Evolutionary conservation across 169 alveolate genomes (phyloP).

Genomic region (Eimeria praecox): DNA sequence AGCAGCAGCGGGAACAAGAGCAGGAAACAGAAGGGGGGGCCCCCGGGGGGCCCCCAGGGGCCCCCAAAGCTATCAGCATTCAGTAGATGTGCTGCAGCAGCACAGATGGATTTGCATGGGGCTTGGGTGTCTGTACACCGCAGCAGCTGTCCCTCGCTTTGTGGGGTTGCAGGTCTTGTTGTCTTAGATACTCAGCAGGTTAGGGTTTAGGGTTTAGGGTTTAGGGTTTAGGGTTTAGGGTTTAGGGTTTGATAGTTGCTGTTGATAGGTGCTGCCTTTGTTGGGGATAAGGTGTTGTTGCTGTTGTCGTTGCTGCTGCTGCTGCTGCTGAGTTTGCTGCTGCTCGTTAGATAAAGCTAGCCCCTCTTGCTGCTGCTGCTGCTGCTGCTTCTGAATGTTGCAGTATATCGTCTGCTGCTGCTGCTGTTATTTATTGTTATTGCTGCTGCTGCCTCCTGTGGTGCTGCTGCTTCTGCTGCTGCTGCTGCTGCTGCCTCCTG

Average conservation of each 20-base stretch:
- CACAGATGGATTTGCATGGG: conserved; percentile 60
- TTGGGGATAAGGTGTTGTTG: conserved; percentile 23
- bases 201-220: conserved; percentile 37
- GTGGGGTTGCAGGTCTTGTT: conserved; percentile 32
- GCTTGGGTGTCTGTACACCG: conserved; percentile 69
- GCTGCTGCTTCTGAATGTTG: not conserved
- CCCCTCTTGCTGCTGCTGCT: too few relatives aligned
- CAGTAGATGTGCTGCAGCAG: conserved; percentile 44
- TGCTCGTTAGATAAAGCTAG: too few relatives aligned
- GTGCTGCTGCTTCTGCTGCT: too few relatives aligned
- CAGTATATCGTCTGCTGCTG: not conserved
- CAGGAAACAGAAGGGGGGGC: conserved; percentile 11
- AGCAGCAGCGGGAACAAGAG: not conserved
- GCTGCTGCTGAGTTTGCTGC: not conserved
- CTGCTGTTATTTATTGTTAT: too few relatives aligned
- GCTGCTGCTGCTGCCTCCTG: conserved; percentile 29
- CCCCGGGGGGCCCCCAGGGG: conserved; percentile 59
- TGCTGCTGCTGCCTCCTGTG: too few relatives aligned
- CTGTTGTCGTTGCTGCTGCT: conserved; percentile 28
- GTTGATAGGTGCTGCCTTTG: not conserved
- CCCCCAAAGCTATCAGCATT: not conserved
- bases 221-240: conserved; percentile 22
- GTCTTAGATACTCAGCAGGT: conserved; percentile 76
- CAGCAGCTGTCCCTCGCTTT: conserved; percentile 39
- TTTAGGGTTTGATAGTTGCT: not conserved